Base-by-base conservation (phyloP, 2,329 filamentous ascomycete species). In the Fusarium liriodendri region DNA sequence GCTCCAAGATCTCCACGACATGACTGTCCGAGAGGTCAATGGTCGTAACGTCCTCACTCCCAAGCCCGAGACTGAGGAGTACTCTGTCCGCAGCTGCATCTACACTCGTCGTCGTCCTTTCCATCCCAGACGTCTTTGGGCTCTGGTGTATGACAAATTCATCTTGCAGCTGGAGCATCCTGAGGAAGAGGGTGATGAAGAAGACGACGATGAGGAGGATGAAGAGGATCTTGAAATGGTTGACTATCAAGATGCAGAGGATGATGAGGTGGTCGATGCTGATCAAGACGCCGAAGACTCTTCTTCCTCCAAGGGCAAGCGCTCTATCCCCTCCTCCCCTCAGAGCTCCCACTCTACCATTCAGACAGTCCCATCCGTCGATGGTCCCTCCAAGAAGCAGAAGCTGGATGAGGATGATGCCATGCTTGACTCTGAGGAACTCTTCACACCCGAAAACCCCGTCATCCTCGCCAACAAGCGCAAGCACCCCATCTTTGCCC, bases 51-150 rank as follows among this genome's bases (percentile, higher is more conserved):
- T 87, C 3, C 79, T 92, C 59, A 90, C 89, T 0, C 91, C 91
- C 0, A 93, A 90, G 78, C 92, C 92, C 0, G 92, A 94, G 82
- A 94, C 91, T 0, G 86, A 94, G 64, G 92, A 94, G 85, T 94
- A 94, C 77, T 91, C 91, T 9, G 91, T 94, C 13, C 88, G 89
- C 38, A 94, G 90, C 78, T 93, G 93, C 73, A 90, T 94, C 14
- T 94, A 94, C 79, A 85, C 86, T 1, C 88, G 89, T 0, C 85
- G 89, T 9, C 83, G 88, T 1, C 90, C 90, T 0, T 88, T 89
- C 63, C 85, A 89, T 45, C 87, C 87, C 0, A 79, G 79, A 2
- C 79, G 86, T 0, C 81, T 89, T 0, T 89, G 83, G 81, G 78
- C 80, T 0, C 76, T 86, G 22, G 70, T 88, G 2, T 83, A 85